phyloP scores from a whole-genome alignment of 2,329 filamentous ascomycete species.

The Diaporthe batatas region DNA sequence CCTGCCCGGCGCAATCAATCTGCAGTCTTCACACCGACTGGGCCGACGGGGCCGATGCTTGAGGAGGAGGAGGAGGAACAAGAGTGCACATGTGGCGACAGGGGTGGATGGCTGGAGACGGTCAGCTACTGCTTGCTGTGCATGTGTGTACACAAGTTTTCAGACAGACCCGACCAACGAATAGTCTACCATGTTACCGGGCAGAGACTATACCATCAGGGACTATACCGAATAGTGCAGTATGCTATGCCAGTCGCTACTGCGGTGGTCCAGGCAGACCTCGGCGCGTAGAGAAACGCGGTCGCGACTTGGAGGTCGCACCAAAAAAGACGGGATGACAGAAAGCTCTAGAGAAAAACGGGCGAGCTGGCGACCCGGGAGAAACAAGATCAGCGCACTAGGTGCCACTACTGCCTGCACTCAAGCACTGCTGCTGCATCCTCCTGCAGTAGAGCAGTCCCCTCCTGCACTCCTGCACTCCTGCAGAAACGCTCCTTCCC shows the following conservation, averaged over 20 bases:
- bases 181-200: background rate
- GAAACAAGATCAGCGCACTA: conserved; percentile 9
- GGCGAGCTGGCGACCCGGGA: too few species aligned
- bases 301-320: conserved; percentile 25
- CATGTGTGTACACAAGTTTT: too few species aligned
- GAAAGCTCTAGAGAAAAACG: background rate
- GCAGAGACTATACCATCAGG: background rate
- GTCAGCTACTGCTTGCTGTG: too few species aligned
- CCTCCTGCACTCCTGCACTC: background rate
- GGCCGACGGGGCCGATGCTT: too few species aligned
- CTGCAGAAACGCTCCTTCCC: conserved; percentile 2
- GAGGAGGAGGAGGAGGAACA: too few species aligned
- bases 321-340: conserved; percentile 9
- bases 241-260: background rate
- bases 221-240: conserved; percentile 16
- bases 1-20: conserved; percentile 23
- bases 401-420: background rate
- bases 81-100: too few species aligned
- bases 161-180: background rate
- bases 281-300: conserved; percentile 25
- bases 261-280: background rate
- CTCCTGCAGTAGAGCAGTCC: background rate
- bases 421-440: background rate
- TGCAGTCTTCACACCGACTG: conserved; percentile 38
- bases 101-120: too few species aligned